Conservation (phyloP, 768 basidiomycete genomes). For the Albatrellus ellisii region DNA sequence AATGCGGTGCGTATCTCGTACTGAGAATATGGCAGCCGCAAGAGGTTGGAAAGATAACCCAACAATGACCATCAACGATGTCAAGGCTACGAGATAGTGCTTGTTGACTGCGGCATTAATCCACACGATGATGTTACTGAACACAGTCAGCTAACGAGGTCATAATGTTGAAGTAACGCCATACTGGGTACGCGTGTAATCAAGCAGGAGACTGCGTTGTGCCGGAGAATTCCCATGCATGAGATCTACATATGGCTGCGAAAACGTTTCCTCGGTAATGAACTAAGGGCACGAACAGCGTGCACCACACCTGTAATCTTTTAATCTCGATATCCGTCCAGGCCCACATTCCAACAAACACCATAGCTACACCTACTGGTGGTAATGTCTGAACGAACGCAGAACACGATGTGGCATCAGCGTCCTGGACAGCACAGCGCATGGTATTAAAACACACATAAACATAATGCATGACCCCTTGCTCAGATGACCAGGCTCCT, state of each 20-base stretch:
- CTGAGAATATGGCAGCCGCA: slow-evolving; percentile 34
- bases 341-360: slow-evolving; percentile 37
- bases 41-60: slow-evolving; percentile 38
- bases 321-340: slow-evolving; percentile 49
- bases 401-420: too few relatives aligned
- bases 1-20: slow-evolving; percentile 31
- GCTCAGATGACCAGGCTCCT: slow-evolving; percentile 17
- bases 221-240: slow-evolving; percentile 42
- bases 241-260: slow-evolving; percentile 43
- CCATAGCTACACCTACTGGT: slow-evolving; percentile 35
- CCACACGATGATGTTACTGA: slow-evolving; percentile 37
- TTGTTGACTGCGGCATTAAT: slow-evolving; percentile 29
- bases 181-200: slow-evolving; percentile 41
- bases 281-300: not conserved
- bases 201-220: slow-evolving; percentile 36
- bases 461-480: slow-evolving; percentile 35
- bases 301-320: slow-evolving; percentile 32
- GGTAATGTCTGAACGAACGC: slow-evolving; percentile 30
- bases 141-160: not conserved
- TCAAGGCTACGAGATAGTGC: slow-evolving; percentile 37
- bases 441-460: slow-evolving; percentile 25
- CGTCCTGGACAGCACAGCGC: too few relatives aligned
- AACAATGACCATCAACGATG: slow-evolving; percentile 35
- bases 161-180: slow-evolving; percentile 2
- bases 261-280: not conserved